phyloP scores from a whole-genome alignment of 495 filamentous ascomycete genomes.

The Hyaloscypha variabilis region DNA sequence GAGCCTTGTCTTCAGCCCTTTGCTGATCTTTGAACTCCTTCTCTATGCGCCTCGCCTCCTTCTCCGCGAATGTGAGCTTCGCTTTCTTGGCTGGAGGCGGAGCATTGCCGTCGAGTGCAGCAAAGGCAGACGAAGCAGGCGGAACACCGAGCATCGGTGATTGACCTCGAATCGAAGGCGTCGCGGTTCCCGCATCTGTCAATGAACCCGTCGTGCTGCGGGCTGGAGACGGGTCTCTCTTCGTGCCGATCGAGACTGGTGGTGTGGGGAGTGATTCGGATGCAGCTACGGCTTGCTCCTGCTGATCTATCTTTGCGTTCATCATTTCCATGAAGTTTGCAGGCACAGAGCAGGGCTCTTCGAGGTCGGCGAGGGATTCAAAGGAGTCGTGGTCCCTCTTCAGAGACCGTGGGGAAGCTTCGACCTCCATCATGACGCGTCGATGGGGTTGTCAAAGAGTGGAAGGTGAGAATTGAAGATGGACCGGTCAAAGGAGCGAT shows the following conservation, averaged over 20 bases:
- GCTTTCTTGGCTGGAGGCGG: constrained; percentile 43
- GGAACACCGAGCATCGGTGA: constrained; percentile 2
- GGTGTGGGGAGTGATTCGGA: neutral
- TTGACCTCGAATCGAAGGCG: constrained; percentile 7
- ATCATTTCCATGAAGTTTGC: neutral
- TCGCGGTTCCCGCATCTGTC: constrained; percentile 13
- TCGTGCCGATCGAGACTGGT: neutral
- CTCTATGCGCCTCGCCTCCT: constrained; percentile 52
- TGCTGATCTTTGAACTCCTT: constrained; percentile 45
- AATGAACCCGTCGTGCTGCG: constrained; percentile 18
- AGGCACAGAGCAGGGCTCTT: constrained; percentile 18
- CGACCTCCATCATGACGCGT: constrained; percentile 31
- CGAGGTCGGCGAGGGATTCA: constrained; percentile 14
- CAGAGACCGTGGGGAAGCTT: constrained; percentile 12
- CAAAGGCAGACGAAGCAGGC: constrained; percentile 15
- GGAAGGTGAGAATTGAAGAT: neutral
- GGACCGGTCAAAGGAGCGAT: too few relatives aligned
- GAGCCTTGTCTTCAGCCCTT: constrained; percentile 53
- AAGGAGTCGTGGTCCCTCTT: constrained; percentile 27
- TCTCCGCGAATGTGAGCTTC: constrained; percentile 51
- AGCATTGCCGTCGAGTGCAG: constrained; percentile 19
- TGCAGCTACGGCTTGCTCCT: neutral
- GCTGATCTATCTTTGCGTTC: neutral
- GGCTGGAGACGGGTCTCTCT: constrained; percentile 17
- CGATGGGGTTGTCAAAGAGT: constrained; percentile 35